Evolutionary conservation across 305 asterid species (phyloP).

Genomic region (Fraxinus sp.): DNA sequence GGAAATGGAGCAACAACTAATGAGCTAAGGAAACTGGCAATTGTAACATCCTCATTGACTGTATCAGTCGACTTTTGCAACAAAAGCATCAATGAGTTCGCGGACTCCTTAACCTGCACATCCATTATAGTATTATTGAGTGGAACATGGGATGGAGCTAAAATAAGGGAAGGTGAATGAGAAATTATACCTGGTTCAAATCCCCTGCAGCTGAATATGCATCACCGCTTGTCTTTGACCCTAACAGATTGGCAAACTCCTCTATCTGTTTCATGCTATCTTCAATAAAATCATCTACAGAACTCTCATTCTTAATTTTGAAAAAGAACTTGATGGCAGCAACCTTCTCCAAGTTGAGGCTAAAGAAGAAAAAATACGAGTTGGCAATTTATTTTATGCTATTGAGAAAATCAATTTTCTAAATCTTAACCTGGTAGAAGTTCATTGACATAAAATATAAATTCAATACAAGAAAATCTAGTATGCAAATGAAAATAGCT

Average conservation of each 20-base stretch:
- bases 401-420: background rate
- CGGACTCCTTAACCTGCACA: slow-evolving; percentile 62
- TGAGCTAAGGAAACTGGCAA: slow-evolving; percentile 35
- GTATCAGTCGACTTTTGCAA: slow-evolving; percentile 50
- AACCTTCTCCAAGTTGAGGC: slow-evolving; percentile 61
- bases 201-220: slow-evolving; percentile 26
- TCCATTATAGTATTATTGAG: slow-evolving; percentile 22
- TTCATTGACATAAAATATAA: background rate
- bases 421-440: background rate
- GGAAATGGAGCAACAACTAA: slow-evolving; percentile 40
- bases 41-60: slow-evolving; percentile 45
- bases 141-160: slow-evolving; percentile 7
- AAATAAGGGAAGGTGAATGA: slow-evolving; percentile 13
- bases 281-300: slow-evolving; percentile 41
- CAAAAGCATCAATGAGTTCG: slow-evolving; percentile 46
- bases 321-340: slow-evolving; percentile 67
- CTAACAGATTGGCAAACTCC: slow-evolving; percentile 48
- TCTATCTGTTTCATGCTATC: slow-evolving; percentile 62
- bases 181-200: slow-evolving; percentile 36
- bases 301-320: slow-evolving; percentile 45
- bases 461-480: background rate
- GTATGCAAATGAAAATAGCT: background rate
- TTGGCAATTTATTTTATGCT: background rate
- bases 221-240: slow-evolving; percentile 36
- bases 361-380: slow-evolving; percentile 36